Conservation (phyloP, 306 rosid genomes). For the Castanospermum australe region DNA sequence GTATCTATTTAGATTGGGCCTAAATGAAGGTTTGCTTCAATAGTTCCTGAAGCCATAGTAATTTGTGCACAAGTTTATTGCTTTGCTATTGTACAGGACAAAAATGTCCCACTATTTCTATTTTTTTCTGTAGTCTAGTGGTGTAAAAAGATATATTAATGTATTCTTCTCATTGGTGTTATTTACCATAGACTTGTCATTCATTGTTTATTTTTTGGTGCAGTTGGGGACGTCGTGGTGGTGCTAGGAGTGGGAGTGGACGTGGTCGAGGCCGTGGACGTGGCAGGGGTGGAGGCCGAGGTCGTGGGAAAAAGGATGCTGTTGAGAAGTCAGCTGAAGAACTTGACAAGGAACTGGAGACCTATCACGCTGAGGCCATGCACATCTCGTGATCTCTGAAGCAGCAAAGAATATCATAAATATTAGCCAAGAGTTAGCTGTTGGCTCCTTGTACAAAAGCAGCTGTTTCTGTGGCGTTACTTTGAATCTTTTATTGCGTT, state of each 20-base stretch:
- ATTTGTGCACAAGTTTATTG: neutral
- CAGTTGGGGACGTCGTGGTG: conserved; percentile 62
- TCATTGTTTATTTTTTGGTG: neutral
- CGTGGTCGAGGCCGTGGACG: conserved; percentile 46
- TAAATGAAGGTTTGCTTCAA: neutral
- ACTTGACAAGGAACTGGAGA: conserved; percentile 84
- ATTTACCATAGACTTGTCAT: neutral
- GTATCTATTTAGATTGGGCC: neutral
- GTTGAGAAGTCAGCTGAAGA: conserved; percentile 81
- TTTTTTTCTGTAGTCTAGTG: neutral
- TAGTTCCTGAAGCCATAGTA: neutral
- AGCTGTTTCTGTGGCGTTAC: conserved; percentile 17
- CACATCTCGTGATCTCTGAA: conserved; percentile 41
- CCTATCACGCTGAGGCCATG: conserved; percentile 84
- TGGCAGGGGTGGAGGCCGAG: conserved; percentile 37
- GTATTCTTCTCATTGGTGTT: neutral
- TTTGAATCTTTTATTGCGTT: neutral
- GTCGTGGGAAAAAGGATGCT: conserved; percentile 56
- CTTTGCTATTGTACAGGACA: neutral
- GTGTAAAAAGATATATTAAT: neutral
- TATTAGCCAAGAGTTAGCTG: conserved; percentile 7
- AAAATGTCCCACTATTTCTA: neutral
- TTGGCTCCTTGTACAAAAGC: conserved; percentile 54
- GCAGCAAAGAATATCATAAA: neutral
- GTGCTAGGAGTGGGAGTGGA: conserved; percentile 42